Evolutionary conservation across 2,329 filamentous ascomycete species (phyloP).

Genomic region (Mycogone perniciosa): DNA sequence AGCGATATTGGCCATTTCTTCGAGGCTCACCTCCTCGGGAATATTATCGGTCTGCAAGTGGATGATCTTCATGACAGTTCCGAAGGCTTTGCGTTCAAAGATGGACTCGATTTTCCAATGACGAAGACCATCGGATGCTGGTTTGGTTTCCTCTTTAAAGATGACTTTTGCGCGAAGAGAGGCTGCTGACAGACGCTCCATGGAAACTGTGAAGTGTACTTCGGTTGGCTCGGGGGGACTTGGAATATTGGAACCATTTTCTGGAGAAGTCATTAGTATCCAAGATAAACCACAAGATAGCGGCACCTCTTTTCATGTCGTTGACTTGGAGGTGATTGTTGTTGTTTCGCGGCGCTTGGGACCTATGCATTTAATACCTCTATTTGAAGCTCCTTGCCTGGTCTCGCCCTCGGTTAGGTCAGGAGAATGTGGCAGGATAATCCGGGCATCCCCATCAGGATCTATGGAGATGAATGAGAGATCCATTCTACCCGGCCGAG

Average conservation of each 20-base stretch:
- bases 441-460: constrained; percentile 4
- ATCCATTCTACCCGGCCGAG: no score
- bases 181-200: constrained; percentile 6
- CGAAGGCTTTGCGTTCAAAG: constrained; percentile 16
- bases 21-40: constrained; percentile 1
- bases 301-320: no score
- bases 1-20: constrained; percentile 13
- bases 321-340: no score
- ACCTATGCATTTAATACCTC: not conserved
- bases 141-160: constrained; percentile 2
- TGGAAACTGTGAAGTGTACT: constrained; percentile 7
- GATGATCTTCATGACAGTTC: constrained; percentile 15
- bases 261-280: not conserved
- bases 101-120: constrained; percentile 15
- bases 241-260: not conserved
- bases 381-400: not conserved
- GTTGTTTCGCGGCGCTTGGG: no score
- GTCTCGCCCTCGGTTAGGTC: not conserved
- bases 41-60: constrained; percentile 12
- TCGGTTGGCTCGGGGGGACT: not conserved
- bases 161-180: constrained; percentile 1
- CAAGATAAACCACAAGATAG: not conserved
- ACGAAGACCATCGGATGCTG: constrained; percentile 8
- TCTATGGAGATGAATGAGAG: not conserved
- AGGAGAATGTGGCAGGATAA: not conserved